Percentiles rank a stretch among this genome's conserved stretches.
These are phyloP conservation scores for Colletotrichum orchidophilum DNA, from an alignment of 2,329 filamentous ascomycete genomes.

Conservation along the genomic window DNA sequence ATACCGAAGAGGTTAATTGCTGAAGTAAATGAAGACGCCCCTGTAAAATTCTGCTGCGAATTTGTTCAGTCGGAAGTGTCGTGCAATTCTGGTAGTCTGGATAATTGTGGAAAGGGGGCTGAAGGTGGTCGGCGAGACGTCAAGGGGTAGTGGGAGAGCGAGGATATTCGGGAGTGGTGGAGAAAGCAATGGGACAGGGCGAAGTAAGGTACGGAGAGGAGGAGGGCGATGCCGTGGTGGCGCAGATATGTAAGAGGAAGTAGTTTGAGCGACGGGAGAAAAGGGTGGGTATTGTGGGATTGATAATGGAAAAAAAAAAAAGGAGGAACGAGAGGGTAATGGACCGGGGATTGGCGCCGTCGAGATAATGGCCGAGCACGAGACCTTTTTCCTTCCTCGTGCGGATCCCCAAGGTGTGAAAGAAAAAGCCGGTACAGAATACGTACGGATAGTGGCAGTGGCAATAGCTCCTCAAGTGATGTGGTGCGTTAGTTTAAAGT, in stretches of 20 bases:
- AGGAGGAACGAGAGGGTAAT: neutral
- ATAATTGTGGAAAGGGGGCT: neutral
- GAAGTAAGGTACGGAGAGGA: neutral
- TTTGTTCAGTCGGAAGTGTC: neutral
- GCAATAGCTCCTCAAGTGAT: neutral
- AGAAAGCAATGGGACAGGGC: neutral
- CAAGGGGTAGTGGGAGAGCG: neutral
- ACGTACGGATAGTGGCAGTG: neutral
- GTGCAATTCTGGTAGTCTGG: neutral
- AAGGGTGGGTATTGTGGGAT: conserved; percentile 2
- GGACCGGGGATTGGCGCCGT: neutral
- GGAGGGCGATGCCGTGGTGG: neutral
- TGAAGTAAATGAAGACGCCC: conserved; percentile 4
- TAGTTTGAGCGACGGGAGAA: neutral
- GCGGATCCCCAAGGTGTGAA: conserved; percentile 11
- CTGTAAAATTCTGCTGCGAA: neutral
- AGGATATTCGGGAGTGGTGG: conserved; percentile 1
- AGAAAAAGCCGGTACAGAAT: neutral
- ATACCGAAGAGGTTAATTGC: conserved; percentile 22
- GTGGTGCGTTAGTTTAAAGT: neutral
- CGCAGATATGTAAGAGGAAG: neutral
- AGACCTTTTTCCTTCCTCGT: conserved; percentile 30
- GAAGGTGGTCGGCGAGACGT: conserved; percentile 3
- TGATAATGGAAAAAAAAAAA: conserved; percentile 20
- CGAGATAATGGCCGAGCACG: conserved; percentile 22